Evolutionary conservation across 2,329 filamentous ascomycete species (phyloP).

Genomic region (Phialemonium atrogriseum): DNA sequence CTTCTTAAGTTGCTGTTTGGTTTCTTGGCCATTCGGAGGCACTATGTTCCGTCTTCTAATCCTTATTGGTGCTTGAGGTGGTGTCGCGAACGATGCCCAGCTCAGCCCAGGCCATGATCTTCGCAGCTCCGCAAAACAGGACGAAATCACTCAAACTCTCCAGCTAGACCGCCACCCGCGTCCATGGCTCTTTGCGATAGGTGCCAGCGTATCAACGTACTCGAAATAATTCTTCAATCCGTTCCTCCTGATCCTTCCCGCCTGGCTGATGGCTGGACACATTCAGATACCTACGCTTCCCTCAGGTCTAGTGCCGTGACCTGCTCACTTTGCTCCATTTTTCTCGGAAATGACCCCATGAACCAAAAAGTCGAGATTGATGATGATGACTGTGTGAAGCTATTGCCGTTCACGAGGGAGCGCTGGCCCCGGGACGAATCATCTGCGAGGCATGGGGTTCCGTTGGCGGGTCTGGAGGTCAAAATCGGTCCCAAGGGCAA

Average conservation of each 20-base stretch:
- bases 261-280: not conserved
- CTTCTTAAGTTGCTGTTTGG: no score
- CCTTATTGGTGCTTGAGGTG: no score
- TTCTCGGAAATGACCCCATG: not conserved
- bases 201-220: not conserved
- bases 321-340: not conserved
- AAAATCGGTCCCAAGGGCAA: not conserved
- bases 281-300: not conserved
- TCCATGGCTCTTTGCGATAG: not conserved
- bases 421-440: not conserved
- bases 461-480: not conserved
- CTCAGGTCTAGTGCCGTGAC: not conserved
- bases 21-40: no score
- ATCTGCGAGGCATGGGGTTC: not conserved
- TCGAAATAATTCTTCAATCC: not conserved
- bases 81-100: no score
- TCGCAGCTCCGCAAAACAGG: no score
- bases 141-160: no score
- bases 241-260: not conserved
- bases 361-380: not conserved
- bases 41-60: no score
- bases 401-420: not conserved
- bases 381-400: not conserved
- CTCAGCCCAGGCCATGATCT: no score
- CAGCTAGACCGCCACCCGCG: no score